Evolutionary conservation across 2,329 filamentous ascomycete genomes (phyloP).

Genomic region (Trichocomaceae sp.): DNA sequence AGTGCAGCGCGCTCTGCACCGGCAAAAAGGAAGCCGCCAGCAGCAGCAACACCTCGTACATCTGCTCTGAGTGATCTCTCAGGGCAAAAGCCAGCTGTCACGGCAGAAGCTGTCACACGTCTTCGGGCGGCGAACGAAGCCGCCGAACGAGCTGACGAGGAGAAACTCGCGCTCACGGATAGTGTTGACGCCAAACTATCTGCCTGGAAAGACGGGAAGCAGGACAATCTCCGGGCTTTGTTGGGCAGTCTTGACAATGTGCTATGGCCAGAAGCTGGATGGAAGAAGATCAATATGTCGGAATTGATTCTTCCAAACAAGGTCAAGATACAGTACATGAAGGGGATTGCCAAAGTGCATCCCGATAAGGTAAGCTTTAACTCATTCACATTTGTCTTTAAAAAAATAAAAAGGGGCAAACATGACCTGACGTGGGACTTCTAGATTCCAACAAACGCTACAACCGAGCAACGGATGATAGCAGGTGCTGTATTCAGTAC

Average conservation of each 20-base stretch:
- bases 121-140: slow-evolving; percentile 78
- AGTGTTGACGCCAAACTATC: slow-evolving; percentile 72
- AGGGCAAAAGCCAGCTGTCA: slow-evolving; percentile 38
- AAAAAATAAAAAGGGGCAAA: not conserved
- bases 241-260: slow-evolving; percentile 81
- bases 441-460: slow-evolving; percentile 57
- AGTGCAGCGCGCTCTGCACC: slow-evolving; percentile 39
- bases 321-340: slow-evolving; percentile 98
- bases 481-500: slow-evolving; percentile 59
- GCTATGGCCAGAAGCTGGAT: slow-evolving; percentile 84
- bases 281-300: slow-evolving; percentile 94
- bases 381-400: not conserved
- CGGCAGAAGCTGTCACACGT: slow-evolving; percentile 71
- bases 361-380: slow-evolving; percentile 75
- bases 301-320: slow-evolving; percentile 88
- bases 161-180: slow-evolving; percentile 84
- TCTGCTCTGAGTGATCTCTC: slow-evolving; percentile 30
- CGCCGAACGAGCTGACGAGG: slow-evolving; percentile 79
- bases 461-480: slow-evolving; percentile 62
- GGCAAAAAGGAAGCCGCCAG: slow-evolving; percentile 19
- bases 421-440: not conserved
- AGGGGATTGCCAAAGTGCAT: slow-evolving; percentile 96
- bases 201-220: slow-evolving; percentile 82
- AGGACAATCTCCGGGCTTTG: slow-evolving; percentile 83
- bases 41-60: not conserved